Conservation (phyloP, 345 rosid genomes). For the Gynandropsis gynandra region DNA sequence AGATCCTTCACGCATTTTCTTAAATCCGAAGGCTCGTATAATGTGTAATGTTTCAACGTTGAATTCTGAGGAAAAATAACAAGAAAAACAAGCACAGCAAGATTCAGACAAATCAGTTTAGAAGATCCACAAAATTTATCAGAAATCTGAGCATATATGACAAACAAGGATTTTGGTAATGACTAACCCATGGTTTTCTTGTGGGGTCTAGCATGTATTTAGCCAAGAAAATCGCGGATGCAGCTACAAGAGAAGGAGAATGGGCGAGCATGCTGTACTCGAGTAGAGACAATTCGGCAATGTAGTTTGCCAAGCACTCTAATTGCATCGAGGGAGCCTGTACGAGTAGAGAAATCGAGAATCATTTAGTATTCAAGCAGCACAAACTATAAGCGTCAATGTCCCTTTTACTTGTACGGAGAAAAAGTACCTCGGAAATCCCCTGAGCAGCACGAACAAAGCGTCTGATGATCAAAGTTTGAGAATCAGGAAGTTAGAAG, state of each 20-base stretch:
- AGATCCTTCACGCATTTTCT: constrained; percentile 67
- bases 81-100: background rate
- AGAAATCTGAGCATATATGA: no score
- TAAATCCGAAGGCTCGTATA: constrained; percentile 57
- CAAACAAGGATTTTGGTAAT: background rate
- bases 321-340: constrained; percentile 70
- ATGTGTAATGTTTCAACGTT: constrained; percentile 81
- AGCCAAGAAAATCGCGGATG: constrained; percentile 85
- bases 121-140: background rate
- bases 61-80: constrained; percentile 41
- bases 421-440: constrained; percentile 49
- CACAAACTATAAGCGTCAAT: background rate
- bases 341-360: background rate
- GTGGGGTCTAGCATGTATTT: constrained; percentile 68
- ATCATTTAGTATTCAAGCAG: background rate
- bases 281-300: constrained; percentile 66
- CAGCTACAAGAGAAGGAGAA: constrained; percentile 74
- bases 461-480: constrained; percentile 41
- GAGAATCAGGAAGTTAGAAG: constrained; percentile 12
- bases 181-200: constrained; percentile 85
- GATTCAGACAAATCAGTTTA: background rate
- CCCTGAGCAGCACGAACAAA: constrained; percentile 88
- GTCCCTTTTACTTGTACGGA: background rate
- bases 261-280: constrained; percentile 78
- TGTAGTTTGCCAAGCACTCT: constrained; percentile 82